These are phyloP conservation scores for Sugiyamaella valdiviana DNA, from an alignment of 805 yeast genomes.

Conservation along the genomic window DNA sequence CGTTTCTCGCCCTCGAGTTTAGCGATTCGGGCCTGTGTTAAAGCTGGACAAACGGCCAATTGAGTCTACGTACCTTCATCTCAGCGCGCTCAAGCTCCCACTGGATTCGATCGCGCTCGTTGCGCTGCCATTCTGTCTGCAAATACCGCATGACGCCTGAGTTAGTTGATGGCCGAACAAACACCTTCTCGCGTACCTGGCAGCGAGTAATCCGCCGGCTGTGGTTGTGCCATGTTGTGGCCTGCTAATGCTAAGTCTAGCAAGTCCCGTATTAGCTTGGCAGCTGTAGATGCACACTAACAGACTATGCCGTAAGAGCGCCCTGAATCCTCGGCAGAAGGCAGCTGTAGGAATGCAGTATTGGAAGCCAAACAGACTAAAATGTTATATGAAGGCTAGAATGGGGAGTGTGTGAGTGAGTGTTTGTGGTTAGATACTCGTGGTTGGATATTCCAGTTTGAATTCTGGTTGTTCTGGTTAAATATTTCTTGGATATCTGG, in stretches of 20 bases:
- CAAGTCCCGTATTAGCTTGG: no score
- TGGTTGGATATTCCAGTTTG: no score
- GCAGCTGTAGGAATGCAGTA: no score
- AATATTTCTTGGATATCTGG: no score
- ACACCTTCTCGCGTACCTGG: slow-evolving; percentile 25
- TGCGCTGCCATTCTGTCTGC: slow-evolving; percentile 56
- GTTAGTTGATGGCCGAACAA: neutral
- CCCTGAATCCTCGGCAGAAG: no score
- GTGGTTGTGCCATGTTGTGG: neutral
- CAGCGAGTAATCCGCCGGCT: slow-evolving; percentile 29
- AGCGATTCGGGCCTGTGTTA: slow-evolving; percentile 36
- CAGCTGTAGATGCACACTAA: no score
- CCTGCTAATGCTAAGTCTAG: slow-evolving; percentile 15
- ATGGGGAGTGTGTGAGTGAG: no score
- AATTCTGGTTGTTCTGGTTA: no score
- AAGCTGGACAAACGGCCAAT: neutral
- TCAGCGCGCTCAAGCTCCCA: slow-evolving; percentile 59
- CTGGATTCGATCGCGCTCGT: slow-evolving; percentile 52
- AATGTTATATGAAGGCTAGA: no score
- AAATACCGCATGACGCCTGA: slow-evolving; percentile 58
- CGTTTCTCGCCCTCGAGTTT: slow-evolving; percentile 50
- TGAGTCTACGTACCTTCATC: slow-evolving; percentile 39
- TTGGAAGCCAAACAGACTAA: no score
- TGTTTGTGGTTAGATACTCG: no score
- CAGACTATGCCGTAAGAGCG: no score